These are phyloP conservation scores for Bipolaris zeicola DNA, from an alignment of 2,329 filamentous ascomycete species.

Conservation along the genomic window DNA sequence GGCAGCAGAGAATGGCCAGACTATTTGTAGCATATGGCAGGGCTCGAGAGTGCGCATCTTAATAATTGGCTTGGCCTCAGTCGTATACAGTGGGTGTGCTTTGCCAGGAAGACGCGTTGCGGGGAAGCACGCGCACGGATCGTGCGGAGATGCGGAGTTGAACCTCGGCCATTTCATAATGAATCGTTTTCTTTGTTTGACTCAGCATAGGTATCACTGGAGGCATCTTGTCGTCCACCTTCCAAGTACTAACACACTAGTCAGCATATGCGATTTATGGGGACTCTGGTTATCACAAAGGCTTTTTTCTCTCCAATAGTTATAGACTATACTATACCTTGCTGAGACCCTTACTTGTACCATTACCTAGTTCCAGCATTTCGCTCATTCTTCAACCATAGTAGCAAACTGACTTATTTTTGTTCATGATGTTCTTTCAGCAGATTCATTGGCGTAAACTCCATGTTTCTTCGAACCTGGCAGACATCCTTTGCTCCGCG, in stretches of 20 bases:
- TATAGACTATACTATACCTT: no score
- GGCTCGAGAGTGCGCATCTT: constrained; percentile 29
- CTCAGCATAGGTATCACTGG: neutral
- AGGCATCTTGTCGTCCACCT: no score
- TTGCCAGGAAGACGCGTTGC: constrained; percentile 15
- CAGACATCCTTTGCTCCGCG: neutral
- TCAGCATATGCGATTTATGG: no score
- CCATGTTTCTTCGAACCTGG: no score
- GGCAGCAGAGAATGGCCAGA: neutral
- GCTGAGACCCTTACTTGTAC: no score
- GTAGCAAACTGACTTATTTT: neutral
- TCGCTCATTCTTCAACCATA: neutral
- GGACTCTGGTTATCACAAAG: no score
- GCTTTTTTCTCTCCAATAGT: no score
- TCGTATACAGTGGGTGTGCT: constrained; percentile 20
- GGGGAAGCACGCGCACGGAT: constrained; percentile 24
- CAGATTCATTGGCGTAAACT: neutral
- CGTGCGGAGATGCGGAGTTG: constrained; percentile 3
- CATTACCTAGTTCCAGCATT: neutral
- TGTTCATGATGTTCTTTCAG: neutral
- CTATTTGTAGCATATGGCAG: constrained; percentile 12
- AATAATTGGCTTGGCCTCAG: constrained; percentile 31
- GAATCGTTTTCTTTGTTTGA: neutral
- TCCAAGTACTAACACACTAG: no score
- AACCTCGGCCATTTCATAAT: constrained; percentile 4